Evolutionary conservation across 2,329 filamentous ascomycete genomes (phyloP), one percentile per base, ranked within the genome.

Genomic region (Pseudogymnoascus sp.): DNA sequence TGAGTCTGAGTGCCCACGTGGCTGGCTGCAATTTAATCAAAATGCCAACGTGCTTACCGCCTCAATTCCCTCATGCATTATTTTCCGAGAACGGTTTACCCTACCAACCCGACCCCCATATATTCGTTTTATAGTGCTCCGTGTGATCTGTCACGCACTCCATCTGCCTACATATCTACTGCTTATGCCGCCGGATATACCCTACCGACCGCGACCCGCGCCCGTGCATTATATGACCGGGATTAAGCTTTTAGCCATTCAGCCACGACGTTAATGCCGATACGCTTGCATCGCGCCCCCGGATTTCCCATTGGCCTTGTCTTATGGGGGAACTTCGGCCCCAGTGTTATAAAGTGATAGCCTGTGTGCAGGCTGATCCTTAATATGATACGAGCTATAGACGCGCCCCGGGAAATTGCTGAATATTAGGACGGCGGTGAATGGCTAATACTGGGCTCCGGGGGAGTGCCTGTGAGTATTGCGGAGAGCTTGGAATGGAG

Each of bases 211-310:
- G 7, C 6, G 22, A n/a, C 25, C 25, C 8, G 25, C 8, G n/a
- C 16, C 43, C 43, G 43, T 50, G 43, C 43, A 25, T 50, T 16
- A 30, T 50, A 30, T 11, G 6, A 43, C 43, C 25, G 9, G 43
- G 43, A 30, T 50, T 50, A 50, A 50, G 25, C 43, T 50, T 50
- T 50, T 50, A 50, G 25, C 43, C 43, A 50, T 50, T 50, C 43
- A 50, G 43, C 43, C 43, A 16, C 25, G 43, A 50, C n/a, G 43
- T 9, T 30, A 32, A 30, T 50, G 43, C 43, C 43, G 43, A 50
- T 50, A n/a, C 43, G 16, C 22, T 25, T 25, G 22, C 22, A 18
- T 25, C n/a, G 43, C 43, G 22, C n/a, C 43, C n/a, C 43, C 25
- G 43, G 43, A 30, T 50, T 6, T 16, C 9, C 9, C 4, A 50